Evolutionary conservation across 805 yeast genomes (phyloP).

Genomic region (Yarrowia keelungensis): DNA sequence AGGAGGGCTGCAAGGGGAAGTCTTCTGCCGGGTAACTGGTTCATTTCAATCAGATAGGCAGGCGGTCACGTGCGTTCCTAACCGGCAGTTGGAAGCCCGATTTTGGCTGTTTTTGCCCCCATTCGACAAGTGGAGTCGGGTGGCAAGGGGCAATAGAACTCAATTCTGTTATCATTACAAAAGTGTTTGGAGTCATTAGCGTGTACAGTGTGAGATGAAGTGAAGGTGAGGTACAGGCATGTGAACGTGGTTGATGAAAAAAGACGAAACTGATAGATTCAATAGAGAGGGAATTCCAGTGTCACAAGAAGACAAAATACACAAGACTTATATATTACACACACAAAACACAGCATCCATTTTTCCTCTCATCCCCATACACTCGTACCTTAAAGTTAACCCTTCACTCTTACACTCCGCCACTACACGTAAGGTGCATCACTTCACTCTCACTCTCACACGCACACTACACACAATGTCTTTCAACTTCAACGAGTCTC

Average conservation of each 20-base stretch:
- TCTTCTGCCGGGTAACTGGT: constrained; percentile 7
- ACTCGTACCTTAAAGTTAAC: constrained; percentile 36
- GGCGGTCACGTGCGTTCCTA: constrained; percentile 7
- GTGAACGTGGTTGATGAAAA: too few species aligned
- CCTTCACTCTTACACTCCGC: constrained; percentile 17
- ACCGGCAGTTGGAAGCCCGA: not conserved
- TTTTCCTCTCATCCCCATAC: not conserved
- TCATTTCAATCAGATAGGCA: not conserved
- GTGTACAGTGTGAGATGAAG: not conserved
- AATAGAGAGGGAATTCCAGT: too few species aligned
- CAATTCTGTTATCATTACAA: constrained; percentile 1
- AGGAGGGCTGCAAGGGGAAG: constrained; percentile 10
- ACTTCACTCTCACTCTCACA: constrained; percentile 6
- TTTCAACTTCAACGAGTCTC: constrained; percentile 52
- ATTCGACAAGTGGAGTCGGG: not conserved
- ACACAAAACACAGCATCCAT: too few species aligned
- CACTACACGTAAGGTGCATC: constrained; percentile 17
- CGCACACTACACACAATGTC: constrained; percentile 26
- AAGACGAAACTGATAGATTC: too few species aligned
- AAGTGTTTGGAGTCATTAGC: too few species aligned
- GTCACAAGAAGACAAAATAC: too few species aligned
- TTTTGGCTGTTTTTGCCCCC: not conserved
- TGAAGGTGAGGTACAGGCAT: too few species aligned
- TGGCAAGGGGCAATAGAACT: constrained; percentile 1
- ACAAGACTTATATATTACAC: not conserved